Percentiles rank a stretch among this genome's conserved stretches.
These are phyloP conservation scores for Metschnikowia colocasiae DNA, from an alignment of 805 yeast species.

Conservation along the genomic window DNA sequence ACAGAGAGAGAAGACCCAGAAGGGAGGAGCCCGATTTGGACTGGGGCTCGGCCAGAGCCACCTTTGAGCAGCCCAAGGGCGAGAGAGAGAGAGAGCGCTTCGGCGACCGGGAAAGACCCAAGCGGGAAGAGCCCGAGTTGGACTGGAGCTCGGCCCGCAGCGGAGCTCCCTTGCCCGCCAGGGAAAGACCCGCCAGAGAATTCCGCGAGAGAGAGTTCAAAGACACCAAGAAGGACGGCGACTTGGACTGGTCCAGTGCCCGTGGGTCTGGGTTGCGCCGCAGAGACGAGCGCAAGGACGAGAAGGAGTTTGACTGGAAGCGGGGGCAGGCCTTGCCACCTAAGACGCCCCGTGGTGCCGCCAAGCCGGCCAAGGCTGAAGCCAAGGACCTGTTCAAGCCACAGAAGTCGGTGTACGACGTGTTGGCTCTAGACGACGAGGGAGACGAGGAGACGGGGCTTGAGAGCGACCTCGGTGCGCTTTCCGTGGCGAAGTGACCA, in stretches of 20 bases:
- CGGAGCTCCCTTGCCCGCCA: constrained; percentile 31
- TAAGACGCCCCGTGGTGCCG: constrained; percentile 5
- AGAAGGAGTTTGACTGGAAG: constrained; percentile 35
- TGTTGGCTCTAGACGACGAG: constrained; percentile 19
- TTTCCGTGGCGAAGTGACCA: constrained; percentile 11
- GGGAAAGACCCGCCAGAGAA: constrained; percentile 22
- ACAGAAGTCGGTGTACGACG: constrained; percentile 19
- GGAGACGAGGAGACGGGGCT: constrained; percentile 16
- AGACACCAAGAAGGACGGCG: constrained; percentile 17
- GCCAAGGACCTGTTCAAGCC: constrained; percentile 14
- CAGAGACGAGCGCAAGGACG: constrained; percentile 28
- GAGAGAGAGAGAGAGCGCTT: constrained; percentile 3
- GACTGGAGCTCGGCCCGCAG: constrained; percentile 42
- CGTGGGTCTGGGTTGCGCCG: constrained; percentile 18
- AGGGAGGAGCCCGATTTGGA: constrained; percentile 42
- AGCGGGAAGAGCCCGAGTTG: constrained; percentile 39
- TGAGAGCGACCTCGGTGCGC: constrained; percentile 13
- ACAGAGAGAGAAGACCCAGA: constrained; percentile 26
- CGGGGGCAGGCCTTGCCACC: constrained; percentile 34
- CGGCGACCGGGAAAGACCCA: constrained; percentile 19
- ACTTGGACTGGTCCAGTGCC: constrained; percentile 26
- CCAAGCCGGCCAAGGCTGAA: constrained; percentile 9
- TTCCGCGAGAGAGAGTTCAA: not conserved
- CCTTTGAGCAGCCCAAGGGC: constrained; percentile 9
- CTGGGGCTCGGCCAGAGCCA: constrained; percentile 39